These are phyloP conservation scores for Arabis alpina DNA, from an alignment of 345 rosid species.

Conservation along the genomic window DNA sequence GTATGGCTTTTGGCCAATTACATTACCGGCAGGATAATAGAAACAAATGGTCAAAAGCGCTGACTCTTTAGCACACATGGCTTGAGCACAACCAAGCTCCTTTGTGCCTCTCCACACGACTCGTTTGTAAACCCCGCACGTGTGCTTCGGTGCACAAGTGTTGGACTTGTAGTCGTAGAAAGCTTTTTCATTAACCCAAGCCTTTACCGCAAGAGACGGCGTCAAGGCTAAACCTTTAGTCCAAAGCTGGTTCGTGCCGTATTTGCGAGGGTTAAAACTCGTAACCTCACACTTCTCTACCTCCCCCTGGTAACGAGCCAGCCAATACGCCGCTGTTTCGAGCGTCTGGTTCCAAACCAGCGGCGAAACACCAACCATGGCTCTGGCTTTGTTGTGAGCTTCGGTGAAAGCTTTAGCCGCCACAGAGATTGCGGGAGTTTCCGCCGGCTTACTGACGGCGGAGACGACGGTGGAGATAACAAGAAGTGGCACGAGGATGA, in stretches of 20 bases:
- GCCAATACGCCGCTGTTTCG: conserved; percentile 53
- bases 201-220: conserved; percentile 64
- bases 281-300: conserved; percentile 72
- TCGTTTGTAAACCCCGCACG: conserved; percentile 81
- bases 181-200: conserved; percentile 73
- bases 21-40: conserved; percentile 84
- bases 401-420: conserved; percentile 59
- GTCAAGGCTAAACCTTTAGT: conserved; percentile 55
- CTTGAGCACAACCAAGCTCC: conserved; percentile 79
- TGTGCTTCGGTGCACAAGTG: conserved; percentile 57
- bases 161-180: conserved; percentile 62
- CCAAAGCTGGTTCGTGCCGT: conserved; percentile 79
- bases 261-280: conserved; percentile 52
- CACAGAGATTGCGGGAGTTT: conserved; percentile 34
- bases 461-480: conserved; percentile 13
- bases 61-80: conserved; percentile 53
- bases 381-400: conserved; percentile 77
- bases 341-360: conserved; percentile 68
- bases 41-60: conserved; percentile 73
- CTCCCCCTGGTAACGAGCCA: conserved; percentile 70
- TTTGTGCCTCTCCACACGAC: conserved; percentile 78
- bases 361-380: conserved; percentile 64
- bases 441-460: neutral
- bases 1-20: conserved; percentile 73
- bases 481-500: conserved; percentile 47